phyloP scores from a whole-genome alignment of 495 filamentous ascomycete species.

The Penicillium parvum region DNA sequence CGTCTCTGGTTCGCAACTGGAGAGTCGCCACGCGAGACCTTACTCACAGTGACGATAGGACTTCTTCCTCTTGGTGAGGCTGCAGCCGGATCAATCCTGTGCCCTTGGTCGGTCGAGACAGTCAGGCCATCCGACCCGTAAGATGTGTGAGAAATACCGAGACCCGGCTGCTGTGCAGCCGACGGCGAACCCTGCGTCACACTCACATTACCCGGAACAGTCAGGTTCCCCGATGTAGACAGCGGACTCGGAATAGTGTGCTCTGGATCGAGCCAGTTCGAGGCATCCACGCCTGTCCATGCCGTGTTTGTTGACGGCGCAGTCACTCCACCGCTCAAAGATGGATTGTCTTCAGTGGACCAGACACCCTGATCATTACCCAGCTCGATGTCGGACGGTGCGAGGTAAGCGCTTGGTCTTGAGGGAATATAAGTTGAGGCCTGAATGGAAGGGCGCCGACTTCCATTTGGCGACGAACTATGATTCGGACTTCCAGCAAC shows the following conservation, averaged over 20 bases:
- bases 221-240: background rate
- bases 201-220: background rate
- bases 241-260: slow-evolving; percentile 10
- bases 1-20: slow-evolving; percentile 30
- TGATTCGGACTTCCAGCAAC: slow-evolving; percentile 18
- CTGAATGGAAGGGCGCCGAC: slow-evolving; percentile 13
- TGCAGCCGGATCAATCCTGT: slow-evolving; percentile 10
- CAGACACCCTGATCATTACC: slow-evolving; percentile 4
- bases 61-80: slow-evolving; percentile 35
- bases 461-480: slow-evolving; percentile 15
- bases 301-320: background rate
- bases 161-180: background rate
- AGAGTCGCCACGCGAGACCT: slow-evolving; percentile 46
- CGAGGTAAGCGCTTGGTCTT: slow-evolving; percentile 8
- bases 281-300: slow-evolving; percentile 7
- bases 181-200: background rate
- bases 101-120: slow-evolving; percentile 17
- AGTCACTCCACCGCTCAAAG: background rate
- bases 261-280: slow-evolving; percentile 14
- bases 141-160: slow-evolving; percentile 7
- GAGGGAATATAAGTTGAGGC: slow-evolving; percentile 8
- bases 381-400: slow-evolving; percentile 19
- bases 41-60: slow-evolving; percentile 45
- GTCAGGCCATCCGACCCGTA: slow-evolving; percentile 18
- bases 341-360: slow-evolving; percentile 5